Conservation (phyloP, 139 green algal genomes). For the Chlamydomonas incerta region DNA sequence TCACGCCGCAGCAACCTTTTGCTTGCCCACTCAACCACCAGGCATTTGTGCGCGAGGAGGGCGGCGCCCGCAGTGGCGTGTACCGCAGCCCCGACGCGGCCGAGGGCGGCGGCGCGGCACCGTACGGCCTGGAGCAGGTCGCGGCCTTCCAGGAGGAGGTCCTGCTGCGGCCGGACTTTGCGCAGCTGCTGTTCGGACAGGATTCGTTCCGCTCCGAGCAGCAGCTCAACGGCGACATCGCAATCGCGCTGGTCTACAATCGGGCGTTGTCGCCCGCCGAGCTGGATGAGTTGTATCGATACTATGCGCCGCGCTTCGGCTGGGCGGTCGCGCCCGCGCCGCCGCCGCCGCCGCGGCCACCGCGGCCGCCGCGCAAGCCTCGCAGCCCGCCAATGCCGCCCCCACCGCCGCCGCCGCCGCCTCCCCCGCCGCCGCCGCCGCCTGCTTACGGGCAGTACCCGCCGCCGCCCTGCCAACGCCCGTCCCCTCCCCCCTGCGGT, state of each 20-base stretch:
- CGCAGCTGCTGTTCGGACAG: not conserved
- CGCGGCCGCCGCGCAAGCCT: too few species aligned
- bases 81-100: not conserved
- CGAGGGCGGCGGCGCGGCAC: too few species aligned
- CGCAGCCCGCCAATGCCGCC: too few species aligned
- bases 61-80: not conserved
- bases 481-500: too few species aligned
- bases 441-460: too few species aligned
- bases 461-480: too few species aligned
- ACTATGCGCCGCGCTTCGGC: not conserved
- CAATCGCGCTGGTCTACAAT: not conserved
- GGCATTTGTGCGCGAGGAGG: not conserved
- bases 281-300: not conserved
- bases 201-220: not conserved
- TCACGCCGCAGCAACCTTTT: too few species aligned
- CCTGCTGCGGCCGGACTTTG: not conserved
- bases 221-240: not conserved
- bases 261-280: not conserved
- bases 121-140: not conserved
- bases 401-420: too few species aligned
- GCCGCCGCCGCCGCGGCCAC: too few species aligned
- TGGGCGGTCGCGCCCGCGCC: not conserved
- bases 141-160: not conserved
- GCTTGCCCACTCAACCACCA: too few species aligned
- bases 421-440: too few species aligned